Evolutionary conservation across 2,329 filamentous ascomycete genomes (phyloP).

Genomic region (Beauveria caledonica): DNA sequence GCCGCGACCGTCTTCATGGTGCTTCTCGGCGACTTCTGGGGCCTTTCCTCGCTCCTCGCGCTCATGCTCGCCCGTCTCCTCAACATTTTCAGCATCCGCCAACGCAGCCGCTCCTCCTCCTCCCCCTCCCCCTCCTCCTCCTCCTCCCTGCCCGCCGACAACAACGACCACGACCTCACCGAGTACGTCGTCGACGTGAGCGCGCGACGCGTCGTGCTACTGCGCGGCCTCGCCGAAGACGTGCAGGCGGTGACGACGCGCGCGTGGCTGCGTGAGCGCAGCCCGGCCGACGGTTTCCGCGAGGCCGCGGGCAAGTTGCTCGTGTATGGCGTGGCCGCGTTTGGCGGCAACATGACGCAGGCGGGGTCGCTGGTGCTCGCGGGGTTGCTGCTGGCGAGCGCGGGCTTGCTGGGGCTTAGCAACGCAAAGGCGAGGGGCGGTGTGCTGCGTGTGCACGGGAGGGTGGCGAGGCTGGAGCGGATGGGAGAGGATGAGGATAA

Average conservation of each 20-base stretch:
- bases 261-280: slow-evolving; percentile 46
- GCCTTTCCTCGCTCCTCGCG: slow-evolving; percentile 35
- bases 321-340: slow-evolving; percentile 48
- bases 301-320: slow-evolving; percentile 46
- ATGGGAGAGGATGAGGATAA: background rate
- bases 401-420: slow-evolving; percentile 44
- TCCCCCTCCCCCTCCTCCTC: background rate
- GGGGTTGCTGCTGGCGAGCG: slow-evolving; percentile 42
- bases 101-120: slow-evolving; percentile 28
- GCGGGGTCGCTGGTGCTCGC: slow-evolving; percentile 44
- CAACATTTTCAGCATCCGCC: slow-evolving; percentile 49
- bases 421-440: slow-evolving; percentile 41
- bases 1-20: slow-evolving; percentile 35
- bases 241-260: slow-evolving; percentile 52
- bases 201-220: slow-evolving; percentile 40
- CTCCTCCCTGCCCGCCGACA: background rate
- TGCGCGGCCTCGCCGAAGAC: slow-evolving; percentile 47
- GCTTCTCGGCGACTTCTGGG: slow-evolving; percentile 44
- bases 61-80: slow-evolving; percentile 47
- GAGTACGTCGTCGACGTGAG: slow-evolving; percentile 47
- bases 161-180: slow-evolving; percentile 13
- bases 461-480: slow-evolving; percentile 28
- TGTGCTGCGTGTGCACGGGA: slow-evolving; percentile 42
- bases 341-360: slow-evolving; percentile 48
- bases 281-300: slow-evolving; percentile 40